Percentiles rank a stretch among this genome's conserved stretches.
These are phyloP conservation scores for Sanghuangporus sanghuang DNA, from an alignment of 1,284 basidiomycete genomes.

Conservation along the genomic window DNA sequence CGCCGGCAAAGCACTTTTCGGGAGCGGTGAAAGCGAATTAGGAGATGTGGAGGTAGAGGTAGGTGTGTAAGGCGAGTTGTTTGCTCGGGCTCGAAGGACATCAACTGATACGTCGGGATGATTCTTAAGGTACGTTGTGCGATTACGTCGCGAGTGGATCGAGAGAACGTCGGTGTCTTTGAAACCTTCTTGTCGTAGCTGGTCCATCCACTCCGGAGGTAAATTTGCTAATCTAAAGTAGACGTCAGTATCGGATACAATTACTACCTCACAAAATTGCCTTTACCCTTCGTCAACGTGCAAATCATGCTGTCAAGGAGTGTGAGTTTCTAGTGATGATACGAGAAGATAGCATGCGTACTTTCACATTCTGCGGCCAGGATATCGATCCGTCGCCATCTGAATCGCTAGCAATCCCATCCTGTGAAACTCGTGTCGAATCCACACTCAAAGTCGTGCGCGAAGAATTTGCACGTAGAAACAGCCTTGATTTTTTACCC, in stretches of 20 bases:
- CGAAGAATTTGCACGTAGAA: slow-evolving; percentile 15
- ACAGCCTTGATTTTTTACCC: slow-evolving; percentile 14
- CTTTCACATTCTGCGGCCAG: slow-evolving; percentile 71
- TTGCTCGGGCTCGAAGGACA: background rate
- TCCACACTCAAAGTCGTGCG: slow-evolving; percentile 7
- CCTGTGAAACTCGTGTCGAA: slow-evolving; percentile 2
- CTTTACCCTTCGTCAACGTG: slow-evolving; percentile 70
- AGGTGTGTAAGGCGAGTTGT: slow-evolving; percentile 6
- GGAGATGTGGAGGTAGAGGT: slow-evolving; percentile 10
- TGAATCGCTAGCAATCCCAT: slow-evolving; percentile 2
- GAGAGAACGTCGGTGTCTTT: slow-evolving; percentile 17
- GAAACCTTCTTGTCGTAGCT: slow-evolving; percentile 18
- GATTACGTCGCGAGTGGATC: slow-evolving; percentile 16
- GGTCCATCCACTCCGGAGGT: slow-evolving; percentile 57
- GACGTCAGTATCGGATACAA: background rate
- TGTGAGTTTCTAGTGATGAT: slow-evolving; percentile 9
- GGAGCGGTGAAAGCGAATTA: slow-evolving; percentile 3
- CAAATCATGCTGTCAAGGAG: slow-evolving; percentile 55
- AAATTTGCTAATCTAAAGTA: slow-evolving; percentile 52
- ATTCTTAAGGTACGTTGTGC: slow-evolving; percentile 16
- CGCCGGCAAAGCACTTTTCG: background rate
- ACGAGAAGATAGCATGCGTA: slow-evolving; percentile 29
- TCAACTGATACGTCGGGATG: slow-evolving; percentile 16
- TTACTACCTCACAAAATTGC: background rate
- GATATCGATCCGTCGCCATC: slow-evolving; percentile 62